These are phyloP conservation scores for Cordyceps farinosa DNA, from an alignment of 2,329 filamentous ascomycete species.

Conservation along the genomic window DNA sequence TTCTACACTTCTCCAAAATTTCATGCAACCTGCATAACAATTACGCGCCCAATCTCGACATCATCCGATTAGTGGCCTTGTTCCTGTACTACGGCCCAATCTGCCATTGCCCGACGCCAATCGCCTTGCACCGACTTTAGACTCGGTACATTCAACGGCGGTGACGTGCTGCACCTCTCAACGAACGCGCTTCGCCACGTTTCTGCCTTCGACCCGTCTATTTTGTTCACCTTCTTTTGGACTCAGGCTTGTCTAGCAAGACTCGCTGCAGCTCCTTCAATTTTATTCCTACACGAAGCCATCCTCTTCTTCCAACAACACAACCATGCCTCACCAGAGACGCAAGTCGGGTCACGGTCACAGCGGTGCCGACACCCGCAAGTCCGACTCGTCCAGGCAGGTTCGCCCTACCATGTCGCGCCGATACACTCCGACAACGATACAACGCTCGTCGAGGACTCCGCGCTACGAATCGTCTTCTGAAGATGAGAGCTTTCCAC, in stretches of 20 bases:
- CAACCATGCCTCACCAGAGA: conserved; percentile 53
- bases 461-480: conserved; percentile 51
- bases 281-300: background rate
- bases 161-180: conserved; percentile 3
- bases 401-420: conserved; percentile 46
- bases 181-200: background rate
- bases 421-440: conserved; percentile 46
- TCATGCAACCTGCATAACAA: conserved; percentile 6
- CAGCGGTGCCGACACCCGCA: conserved; percentile 54
- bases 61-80: conserved; percentile 1
- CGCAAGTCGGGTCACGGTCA: conserved; percentile 54
- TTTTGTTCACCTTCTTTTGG: conserved; percentile 3
- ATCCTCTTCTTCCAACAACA: conserved; percentile 11
- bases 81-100: conserved; percentile 16
- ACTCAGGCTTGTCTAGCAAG: background rate
- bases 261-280: background rate
- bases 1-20: conserved; percentile 3
- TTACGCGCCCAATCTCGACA: background rate
- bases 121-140: background rate
- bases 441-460: conserved; percentile 48
- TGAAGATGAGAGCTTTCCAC: conserved; percentile 61
- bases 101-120: conserved; percentile 13
- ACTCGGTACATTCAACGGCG: conserved; percentile 8
- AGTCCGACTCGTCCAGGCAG: conserved; percentile 44
- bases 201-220: background rate